Base-by-base conservation (phyloP, 1,284 basidiomycete species). In the Melanopsichium pennsylvanicum region DNA sequence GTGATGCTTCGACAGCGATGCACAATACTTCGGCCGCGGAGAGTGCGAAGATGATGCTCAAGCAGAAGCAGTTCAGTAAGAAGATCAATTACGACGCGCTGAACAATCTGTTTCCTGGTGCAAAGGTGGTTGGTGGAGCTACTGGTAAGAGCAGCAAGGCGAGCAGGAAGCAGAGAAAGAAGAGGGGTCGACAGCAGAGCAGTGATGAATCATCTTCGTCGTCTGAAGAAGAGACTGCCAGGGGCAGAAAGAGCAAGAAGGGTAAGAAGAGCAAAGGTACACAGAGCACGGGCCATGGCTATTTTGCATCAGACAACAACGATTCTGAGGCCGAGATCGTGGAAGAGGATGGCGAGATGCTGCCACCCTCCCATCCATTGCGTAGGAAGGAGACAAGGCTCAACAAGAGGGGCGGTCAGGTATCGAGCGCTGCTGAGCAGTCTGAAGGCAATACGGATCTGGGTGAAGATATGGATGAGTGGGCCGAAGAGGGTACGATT, bases 11-110 rank as follows among this genome's bases (percentile, higher is more conserved):
- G 21, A 78, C 70, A 23, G 74, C 75, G 12, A 68, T 71, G 51
- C 72, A 72, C 43, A 64, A 59, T 25, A 61, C 45, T 13, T 72
- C 78, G 7, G 79, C 79, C 10, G 75, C 73, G n/a, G 79, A 81
- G 45, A 66, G 71, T 11, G 70, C 79, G 13, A 76, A 74, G 66
- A 67, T 73, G 40, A 81, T 81, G 79, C 59, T 81, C 57, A 72
- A 72, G 39, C 70, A 72, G 45, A 78, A 79, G 49, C 66, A 71
- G 33, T 79, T 76, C 50, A 76, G 72, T 40, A 72, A 70, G 26
- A 75, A 75, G 49, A 74, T 81, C 59, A 81, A 81, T 57, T 80
- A 81, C 61, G 75, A 75, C 34, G 75, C 72, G n/a, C 54, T 81
- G 25, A 75, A 75, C 55, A 66, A 55, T 19, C 44, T 80, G 15